These are phyloP conservation scores for Suhomyces wounanorum DNA, from an alignment of 1,139 yeast species.

Conservation along the genomic window DNA sequence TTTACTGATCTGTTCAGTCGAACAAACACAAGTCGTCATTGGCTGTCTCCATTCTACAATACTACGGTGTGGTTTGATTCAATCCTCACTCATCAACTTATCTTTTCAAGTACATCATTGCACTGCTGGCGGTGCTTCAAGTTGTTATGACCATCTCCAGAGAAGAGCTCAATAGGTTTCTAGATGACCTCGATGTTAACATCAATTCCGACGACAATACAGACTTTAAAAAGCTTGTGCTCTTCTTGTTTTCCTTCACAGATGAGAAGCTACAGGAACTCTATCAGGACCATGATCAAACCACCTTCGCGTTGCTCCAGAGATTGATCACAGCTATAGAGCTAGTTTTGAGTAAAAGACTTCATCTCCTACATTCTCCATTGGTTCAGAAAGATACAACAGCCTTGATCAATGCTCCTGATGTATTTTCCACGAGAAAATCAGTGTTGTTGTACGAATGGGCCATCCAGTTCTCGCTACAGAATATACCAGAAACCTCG, in stretches of 20 bases:
- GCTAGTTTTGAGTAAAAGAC: constrained; percentile 31
- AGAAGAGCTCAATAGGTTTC: constrained; percentile 23
- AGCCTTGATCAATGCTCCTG: not conserved
- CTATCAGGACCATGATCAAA: not conserved
- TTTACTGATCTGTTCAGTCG: not conserved
- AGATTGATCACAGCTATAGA: constrained; percentile 32
- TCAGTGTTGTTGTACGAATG: constrained; percentile 30
- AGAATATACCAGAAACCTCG: constrained; percentile 25
- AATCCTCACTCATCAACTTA: not conserved
- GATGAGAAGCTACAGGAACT: constrained; percentile 23
- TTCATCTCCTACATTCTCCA: constrained; percentile 27
- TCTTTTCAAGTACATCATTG: too few species aligned
- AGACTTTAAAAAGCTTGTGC: constrained; percentile 39
- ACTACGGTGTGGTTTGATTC: not conserved
- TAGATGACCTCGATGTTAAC: constrained; percentile 39
- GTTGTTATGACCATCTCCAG: constrained; percentile 1
- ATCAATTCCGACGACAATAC: constrained; percentile 35
- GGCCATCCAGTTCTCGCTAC: constrained; percentile 31
- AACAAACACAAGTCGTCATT: not conserved
- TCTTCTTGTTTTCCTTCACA: constrained; percentile 38
- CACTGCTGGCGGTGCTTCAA: not conserved
- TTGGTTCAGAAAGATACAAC: constrained; percentile 16
- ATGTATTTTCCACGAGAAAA: not conserved
- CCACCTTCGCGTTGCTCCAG: constrained; percentile 17
- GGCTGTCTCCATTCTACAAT: not conserved